A percentile compares a stretch with the other conserved stretches of the same genome.
Evolutionary conservation across 2,329 filamentous ascomycete species (phyloP).

Genomic region (Trichoderma citrinoviride): DNA sequence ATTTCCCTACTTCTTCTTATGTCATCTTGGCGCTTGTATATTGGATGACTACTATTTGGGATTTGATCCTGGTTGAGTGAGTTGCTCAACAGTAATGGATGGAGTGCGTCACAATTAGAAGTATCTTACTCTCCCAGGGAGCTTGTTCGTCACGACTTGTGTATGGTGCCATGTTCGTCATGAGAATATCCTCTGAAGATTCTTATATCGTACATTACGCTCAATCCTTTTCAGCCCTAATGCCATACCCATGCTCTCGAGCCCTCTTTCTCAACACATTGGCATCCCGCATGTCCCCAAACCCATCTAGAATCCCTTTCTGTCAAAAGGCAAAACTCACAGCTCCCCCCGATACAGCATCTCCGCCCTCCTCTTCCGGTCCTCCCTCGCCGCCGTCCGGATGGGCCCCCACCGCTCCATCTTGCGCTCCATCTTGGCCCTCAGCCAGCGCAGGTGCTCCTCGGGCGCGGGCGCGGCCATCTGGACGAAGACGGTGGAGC

Average conservation of each 20-base stretch:
- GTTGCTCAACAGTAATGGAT: neutral
- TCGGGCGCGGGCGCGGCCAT: conserved; percentile 52
- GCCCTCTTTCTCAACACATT: neutral
- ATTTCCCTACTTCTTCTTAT: neutral
- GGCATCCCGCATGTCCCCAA: neutral
- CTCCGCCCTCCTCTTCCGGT: conserved; percentile 51
- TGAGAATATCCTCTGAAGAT: neutral
- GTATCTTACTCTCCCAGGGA: neutral
- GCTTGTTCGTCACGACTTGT: neutral
- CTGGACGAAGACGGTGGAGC: conserved; percentile 56
- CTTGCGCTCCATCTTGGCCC: conserved; percentile 46
- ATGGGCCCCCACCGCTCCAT: conserved; percentile 58
- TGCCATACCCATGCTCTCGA: neutral
- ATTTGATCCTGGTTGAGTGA: neutral
- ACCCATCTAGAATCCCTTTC: neutral
- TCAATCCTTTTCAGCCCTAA: neutral
- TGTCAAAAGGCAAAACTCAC: too few relatives aligned
- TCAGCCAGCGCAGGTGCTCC: conserved; percentile 48
- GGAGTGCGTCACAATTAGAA: neutral
- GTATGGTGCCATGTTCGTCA: neutral
- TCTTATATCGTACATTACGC: conserved; percentile 18
- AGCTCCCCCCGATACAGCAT: conserved; percentile 53
- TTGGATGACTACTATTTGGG: neutral
- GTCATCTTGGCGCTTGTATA: neutral
- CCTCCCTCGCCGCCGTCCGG: conserved; percentile 53